Evolutionary conservation across 345 rosid genomes (phyloP).

Genomic region (Eucalyptus cloeziana): DNA sequence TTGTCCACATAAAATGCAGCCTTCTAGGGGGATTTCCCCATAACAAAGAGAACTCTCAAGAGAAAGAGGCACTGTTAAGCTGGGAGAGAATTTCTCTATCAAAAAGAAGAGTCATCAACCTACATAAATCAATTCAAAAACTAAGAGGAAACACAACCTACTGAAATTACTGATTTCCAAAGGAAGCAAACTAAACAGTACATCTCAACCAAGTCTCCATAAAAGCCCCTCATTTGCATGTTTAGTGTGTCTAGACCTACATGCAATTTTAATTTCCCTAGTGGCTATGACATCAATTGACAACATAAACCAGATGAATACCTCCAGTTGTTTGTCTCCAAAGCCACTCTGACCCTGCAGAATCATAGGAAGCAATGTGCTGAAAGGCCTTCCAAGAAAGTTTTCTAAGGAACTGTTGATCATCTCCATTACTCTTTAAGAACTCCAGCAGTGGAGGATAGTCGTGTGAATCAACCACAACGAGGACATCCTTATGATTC

Average conservation of each 20-base stretch:
- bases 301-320: no score
- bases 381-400: constrained; percentile 96
- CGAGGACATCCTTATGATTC: constrained; percentile 86
- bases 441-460: constrained; percentile 68
- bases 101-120: neutral
- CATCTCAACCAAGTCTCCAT: no score
- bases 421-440: constrained; percentile 46
- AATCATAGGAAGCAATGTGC: constrained; percentile 83
- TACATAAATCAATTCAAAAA: no score
- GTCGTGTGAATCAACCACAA: constrained; percentile 72
- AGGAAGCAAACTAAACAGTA: no score
- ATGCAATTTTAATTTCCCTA: no score
- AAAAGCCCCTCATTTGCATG: no score
- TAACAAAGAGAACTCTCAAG: constrained; percentile 73
- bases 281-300: no score
- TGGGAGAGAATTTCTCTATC: constrained; percentile 83
- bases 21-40: constrained; percentile 93
- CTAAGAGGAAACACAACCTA: no score
- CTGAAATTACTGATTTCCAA: no score
- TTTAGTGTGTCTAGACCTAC: no score
- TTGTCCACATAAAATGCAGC: constrained; percentile 84
- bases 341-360: constrained; percentile 95
- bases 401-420: constrained; percentile 60
- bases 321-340: constrained; percentile 1
- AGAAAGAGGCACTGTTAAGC: constrained; percentile 60